Conservation (phyloP, 495 filamentous ascomycete genomes). For the Mytilinidion resinicola region DNA sequence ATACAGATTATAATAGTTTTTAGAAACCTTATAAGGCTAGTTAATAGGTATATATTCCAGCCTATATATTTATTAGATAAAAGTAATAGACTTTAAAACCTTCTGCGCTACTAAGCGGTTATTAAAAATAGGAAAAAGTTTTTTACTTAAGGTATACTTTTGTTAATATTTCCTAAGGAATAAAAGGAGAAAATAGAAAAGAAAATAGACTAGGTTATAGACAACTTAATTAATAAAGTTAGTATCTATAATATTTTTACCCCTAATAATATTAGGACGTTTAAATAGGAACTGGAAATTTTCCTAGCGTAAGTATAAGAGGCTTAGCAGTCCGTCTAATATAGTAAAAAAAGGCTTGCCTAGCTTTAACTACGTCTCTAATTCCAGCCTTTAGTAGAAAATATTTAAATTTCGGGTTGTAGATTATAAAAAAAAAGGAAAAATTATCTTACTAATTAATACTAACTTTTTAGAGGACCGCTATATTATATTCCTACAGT, state of each 20-base stretch:
- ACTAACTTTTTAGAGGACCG: background rate
- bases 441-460: background rate
- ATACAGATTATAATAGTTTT: conserved; percentile 8
- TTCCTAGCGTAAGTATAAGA: background rate
- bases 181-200: background rate
- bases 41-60: conserved; percentile 10
- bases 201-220: conserved; percentile 1
- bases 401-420: background rate
- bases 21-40: conserved; percentile 1
- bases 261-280: background rate
- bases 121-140: conserved; percentile 1
- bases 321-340: conserved; percentile 1
- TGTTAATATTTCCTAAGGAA: conserved; percentile 11
- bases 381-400: background rate
- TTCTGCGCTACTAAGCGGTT: conserved; percentile 2
- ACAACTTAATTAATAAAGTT: background rate
- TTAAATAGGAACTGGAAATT: background rate
- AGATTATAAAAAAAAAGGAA: background rate
- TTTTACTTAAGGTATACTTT: background rate
- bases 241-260: conserved; percentile 2
- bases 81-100: background rate
- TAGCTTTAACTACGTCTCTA: background rate
- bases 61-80: conserved; percentile 6
- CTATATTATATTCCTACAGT: conserved; percentile 1
- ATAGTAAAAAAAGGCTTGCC: background rate